These are phyloP conservation scores for Lachancea dasiensis DNA, from an alignment of 805 yeast genomes.

Conservation along the genomic window DNA sequence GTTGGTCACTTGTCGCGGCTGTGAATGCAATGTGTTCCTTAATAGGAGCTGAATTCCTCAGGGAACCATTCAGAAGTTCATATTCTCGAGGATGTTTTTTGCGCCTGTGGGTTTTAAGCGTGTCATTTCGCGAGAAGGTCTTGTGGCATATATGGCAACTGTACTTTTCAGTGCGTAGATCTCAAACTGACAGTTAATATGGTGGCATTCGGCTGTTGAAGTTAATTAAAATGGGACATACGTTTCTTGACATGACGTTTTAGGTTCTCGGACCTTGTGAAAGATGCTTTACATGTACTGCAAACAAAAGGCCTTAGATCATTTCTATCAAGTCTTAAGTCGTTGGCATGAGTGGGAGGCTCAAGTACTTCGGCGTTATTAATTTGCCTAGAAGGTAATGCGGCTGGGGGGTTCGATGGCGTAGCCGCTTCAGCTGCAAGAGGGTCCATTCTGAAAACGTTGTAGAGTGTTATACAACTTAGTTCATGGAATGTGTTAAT, in stretches of 20 bases:
- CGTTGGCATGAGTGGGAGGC: too few relatives aligned
- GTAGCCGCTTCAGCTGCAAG: too few relatives aligned
- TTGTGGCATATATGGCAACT: background rate
- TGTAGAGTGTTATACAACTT: too few relatives aligned
- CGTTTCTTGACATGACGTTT: background rate
- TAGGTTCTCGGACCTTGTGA: background rate
- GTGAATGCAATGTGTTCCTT: background rate
- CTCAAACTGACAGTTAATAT: background rate
- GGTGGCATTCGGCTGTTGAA: background rate
- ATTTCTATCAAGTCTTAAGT: background rate
- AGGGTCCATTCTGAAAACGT: too few relatives aligned
- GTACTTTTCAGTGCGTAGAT: background rate
- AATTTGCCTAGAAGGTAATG: too few relatives aligned
- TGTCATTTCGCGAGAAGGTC: background rate
- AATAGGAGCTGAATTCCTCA: background rate
- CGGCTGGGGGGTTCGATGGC: too few relatives aligned
- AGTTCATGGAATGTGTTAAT: too few relatives aligned
- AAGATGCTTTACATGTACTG: background rate
- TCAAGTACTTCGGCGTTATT: too few relatives aligned
- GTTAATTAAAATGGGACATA: background rate
- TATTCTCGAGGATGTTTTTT: background rate
- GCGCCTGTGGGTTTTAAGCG: background rate
- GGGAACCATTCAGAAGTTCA: background rate
- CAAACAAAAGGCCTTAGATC: background rate
- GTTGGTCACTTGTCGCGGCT: background rate